Evolutionary conservation across 2,329 filamentous ascomycete genomes (phyloP).

Genomic region (Trichoderma harzianum): DNA sequence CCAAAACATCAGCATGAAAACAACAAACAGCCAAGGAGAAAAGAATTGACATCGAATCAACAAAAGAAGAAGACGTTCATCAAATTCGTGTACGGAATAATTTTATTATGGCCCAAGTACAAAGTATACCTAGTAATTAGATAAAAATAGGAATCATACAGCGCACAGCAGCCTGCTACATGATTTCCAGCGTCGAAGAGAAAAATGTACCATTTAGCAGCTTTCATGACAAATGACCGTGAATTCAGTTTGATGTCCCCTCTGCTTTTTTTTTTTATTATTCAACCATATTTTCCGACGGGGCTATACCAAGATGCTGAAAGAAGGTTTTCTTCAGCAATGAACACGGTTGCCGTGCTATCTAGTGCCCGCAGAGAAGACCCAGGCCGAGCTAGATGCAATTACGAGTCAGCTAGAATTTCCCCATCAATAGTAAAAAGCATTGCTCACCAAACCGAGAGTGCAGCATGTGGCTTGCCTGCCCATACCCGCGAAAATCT

Average conservation of each 20-base stretch:
- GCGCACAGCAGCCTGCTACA: background rate
- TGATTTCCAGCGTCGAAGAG: background rate
- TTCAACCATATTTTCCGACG: background rate
- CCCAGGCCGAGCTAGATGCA: slow-evolving; percentile 12
- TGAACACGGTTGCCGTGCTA: background rate
- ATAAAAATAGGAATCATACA: background rate
- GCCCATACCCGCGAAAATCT: background rate
- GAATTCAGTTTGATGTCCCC: background rate
- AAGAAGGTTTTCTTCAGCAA: background rate
- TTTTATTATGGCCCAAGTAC: background rate
- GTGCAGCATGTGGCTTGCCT: background rate
- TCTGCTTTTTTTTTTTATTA: background rate
- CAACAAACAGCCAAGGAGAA: background rate
- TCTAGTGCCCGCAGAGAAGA: background rate
- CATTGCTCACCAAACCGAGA: slow-evolving; percentile 11
- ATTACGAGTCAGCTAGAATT: background rate
- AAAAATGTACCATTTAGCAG: background rate
- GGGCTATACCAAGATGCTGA: background rate
- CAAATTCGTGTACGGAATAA: background rate
- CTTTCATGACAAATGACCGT: background rate
- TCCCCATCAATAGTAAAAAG: background rate
- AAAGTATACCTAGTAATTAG: background rate
- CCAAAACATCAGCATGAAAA: too few species aligned
- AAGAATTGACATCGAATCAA: too few species aligned
- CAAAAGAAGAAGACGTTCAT: rapidly evolving